phyloP scores from a whole-genome alignment of 345 rosid genomes.

The Boechera stricta region DNA sequence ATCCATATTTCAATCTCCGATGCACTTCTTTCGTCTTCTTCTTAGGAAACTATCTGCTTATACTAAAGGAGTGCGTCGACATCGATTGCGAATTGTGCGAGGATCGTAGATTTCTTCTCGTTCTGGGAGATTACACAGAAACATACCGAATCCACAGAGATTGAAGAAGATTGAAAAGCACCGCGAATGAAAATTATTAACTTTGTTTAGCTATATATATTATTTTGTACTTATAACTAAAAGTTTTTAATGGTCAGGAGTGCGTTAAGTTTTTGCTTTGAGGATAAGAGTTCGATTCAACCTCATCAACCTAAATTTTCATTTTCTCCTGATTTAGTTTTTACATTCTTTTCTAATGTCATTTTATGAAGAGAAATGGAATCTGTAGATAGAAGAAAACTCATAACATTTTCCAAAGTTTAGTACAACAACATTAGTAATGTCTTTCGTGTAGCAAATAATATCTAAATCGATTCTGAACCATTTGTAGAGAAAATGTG shows the following conservation, averaged over 20 bases:
- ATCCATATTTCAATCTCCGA: slow-evolving; percentile 63
- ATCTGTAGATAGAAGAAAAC: not conserved
- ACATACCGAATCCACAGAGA: not conserved
- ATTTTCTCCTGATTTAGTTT: not conserved
- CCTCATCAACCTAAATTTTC: too few species aligned
- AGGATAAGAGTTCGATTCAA: not conserved
- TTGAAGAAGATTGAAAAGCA: slow-evolving; percentile 23
- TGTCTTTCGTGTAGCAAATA: not conserved
- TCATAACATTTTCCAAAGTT: not conserved
- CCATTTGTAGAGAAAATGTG: slow-evolving; percentile 6
- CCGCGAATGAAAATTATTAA: not conserved
- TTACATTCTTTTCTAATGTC: not conserved
- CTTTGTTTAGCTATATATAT: rapidly evolving
- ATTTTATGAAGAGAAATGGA: not conserved
- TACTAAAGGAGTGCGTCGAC: slow-evolving; percentile 16
- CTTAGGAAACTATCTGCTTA: not conserved
- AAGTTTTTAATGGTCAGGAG: too few species aligned
- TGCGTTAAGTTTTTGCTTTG: too few species aligned
- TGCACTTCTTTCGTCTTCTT: slow-evolving; percentile 27
- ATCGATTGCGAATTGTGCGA: slow-evolving; percentile 17
- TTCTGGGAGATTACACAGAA: not conserved
- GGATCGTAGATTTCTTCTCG: slow-evolving; percentile 2
- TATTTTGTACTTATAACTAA: too few species aligned
- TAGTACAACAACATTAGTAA: slow-evolving; percentile 20
- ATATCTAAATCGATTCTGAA: not conserved